phyloP scores from a whole-genome alignment of 179 eudicot genomes.

The Dionaea muscipula region DNA sequence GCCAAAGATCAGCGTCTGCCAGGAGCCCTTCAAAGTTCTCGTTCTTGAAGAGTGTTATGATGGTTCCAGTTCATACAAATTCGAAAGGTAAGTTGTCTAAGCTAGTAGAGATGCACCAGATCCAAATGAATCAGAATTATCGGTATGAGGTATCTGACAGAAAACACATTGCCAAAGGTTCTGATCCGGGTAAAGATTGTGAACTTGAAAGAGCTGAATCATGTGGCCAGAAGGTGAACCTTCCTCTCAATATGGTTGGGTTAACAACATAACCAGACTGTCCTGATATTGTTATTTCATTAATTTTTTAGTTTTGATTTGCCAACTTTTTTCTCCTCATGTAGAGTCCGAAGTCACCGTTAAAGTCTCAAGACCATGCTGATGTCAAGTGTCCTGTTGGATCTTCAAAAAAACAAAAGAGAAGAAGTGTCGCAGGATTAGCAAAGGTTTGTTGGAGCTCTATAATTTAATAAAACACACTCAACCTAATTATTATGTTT shows the following conservation, averaged over 20 bases:
- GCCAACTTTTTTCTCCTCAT: conserved; percentile 2
- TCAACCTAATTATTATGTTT: no score
- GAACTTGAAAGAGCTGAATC: conserved; percentile 17
- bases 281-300: neutral
- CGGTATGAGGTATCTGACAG: conserved; percentile 22
- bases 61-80: conserved; percentile 19
- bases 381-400: conserved; percentile 30
- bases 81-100: conserved; percentile 21
- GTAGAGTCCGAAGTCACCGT: conserved; percentile 28
- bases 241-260: neutral
- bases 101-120: conserved; percentile 28
- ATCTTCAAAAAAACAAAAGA: conserved; percentile 40
- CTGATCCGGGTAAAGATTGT: conserved; percentile 22
- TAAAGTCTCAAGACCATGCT: conserved; percentile 21
- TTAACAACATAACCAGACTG: neutral
- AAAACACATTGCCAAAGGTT: conserved; percentile 29
- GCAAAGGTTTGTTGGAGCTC: conserved; percentile 45
- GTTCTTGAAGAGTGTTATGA: conserved; percentile 17
- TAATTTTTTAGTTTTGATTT: neutral
- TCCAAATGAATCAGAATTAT: conserved; percentile 30
- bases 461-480: no score
- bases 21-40: conserved; percentile 32
- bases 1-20: conserved; percentile 36
- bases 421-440: conserved; percentile 50
- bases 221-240: conserved; percentile 21